Percentiles rank a stretch among this genome's conserved stretches.
Evolutionary conservation across 305 asterid species (phyloP).

Genomic region (Euphrasia arctica): DNA sequence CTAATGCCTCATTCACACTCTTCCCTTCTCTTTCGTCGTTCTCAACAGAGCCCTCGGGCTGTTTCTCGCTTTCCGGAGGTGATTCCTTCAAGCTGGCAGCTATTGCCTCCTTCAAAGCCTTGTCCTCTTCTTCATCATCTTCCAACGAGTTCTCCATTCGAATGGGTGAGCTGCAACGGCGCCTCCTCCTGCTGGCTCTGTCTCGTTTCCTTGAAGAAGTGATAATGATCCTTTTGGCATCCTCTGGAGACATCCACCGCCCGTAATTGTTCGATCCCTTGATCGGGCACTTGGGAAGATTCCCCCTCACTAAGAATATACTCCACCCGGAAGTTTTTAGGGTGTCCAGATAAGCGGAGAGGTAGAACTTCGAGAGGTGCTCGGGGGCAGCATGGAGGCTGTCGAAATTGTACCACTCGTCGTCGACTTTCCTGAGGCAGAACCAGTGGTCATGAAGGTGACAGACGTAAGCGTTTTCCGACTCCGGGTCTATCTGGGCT

Average conservation of each 20-base stretch:
- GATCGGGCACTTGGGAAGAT: conserved; percentile 64
- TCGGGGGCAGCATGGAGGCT: conserved; percentile 92
- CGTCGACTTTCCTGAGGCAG: conserved; percentile 14
- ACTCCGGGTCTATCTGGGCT: conserved; percentile 85
- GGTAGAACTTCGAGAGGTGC: conserved; percentile 94
- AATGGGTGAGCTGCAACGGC: neutral
- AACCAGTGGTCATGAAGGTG: conserved; percentile 91
- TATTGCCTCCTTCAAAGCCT: conserved; percentile 91
- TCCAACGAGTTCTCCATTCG: neutral
- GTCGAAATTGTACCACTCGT: conserved; percentile 53
- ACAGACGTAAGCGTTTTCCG: conserved; percentile 84
- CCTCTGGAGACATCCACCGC: conserved; percentile 91
- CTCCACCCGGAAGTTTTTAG: conserved; percentile 90
- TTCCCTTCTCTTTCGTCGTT: neutral
- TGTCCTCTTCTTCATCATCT: conserved; percentile 52
- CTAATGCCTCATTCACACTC: neutral
- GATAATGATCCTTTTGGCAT: conserved; percentile 38
- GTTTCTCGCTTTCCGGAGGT: conserved; percentile 16
- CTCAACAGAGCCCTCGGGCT: conserved; percentile 34
- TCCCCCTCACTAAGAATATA: conserved; percentile 42
- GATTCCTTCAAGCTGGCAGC: conserved; percentile 89
- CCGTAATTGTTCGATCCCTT: conserved; percentile 76
- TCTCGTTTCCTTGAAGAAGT: conserved; percentile 23
- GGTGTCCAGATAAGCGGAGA: conserved; percentile 86
- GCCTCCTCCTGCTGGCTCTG: neutral